Base-by-base conservation (phyloP, 805 yeast genomes). In the Ogataea nakhonphanomensis region DNA sequence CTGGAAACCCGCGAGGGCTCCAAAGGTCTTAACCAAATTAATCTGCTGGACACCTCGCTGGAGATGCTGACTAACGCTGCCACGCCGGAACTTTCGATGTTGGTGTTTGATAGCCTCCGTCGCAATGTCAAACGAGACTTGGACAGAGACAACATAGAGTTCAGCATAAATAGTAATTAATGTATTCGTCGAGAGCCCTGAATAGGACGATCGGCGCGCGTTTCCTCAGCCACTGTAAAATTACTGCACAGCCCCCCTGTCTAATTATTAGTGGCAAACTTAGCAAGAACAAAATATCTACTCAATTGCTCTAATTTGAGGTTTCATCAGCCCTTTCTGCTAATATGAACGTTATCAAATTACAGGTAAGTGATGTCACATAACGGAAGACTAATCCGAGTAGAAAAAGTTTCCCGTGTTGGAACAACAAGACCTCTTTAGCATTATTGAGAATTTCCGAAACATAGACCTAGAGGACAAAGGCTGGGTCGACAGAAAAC, bases 401-500 rank as follows among this genome's bases (percentile, higher is more conserved):
- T 60, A 81, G 80, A 87, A 79, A 68, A 91, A 87, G 68, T 90
- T 78, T 64, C 97, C 99, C 3, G 71, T 77, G 28, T 73, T 93
- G 49, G 75, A 80, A 25, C 98, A 93, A 63, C 86, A 85, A 50
- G 97, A 90, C 49, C 70, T 93, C 34, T 90, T 91, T 62, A 73
- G 70, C 27, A 75, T 93, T 42, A 85, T 91, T 55, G 96, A 91
- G 43, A 84, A 83, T 52, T 93, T 93, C 70, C 74, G 96, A 55
- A 67, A 70, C 45, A 83, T 93, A 51, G 99, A 93, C 55, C 53
- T 81, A 25, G 95, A 91, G 32, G 99, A 91, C 56, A 80, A 84
- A 53, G 99, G 99, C 8, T 89, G 89, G 78, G 89, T 83, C 29
- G 97, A 91, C 58, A 91, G 91, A 66, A 89, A 84, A 58, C 84